Evolutionary conservation across 192 early-diverging fungal species (phyloP).

Genomic region (Funneliformis geosporum): DNA sequence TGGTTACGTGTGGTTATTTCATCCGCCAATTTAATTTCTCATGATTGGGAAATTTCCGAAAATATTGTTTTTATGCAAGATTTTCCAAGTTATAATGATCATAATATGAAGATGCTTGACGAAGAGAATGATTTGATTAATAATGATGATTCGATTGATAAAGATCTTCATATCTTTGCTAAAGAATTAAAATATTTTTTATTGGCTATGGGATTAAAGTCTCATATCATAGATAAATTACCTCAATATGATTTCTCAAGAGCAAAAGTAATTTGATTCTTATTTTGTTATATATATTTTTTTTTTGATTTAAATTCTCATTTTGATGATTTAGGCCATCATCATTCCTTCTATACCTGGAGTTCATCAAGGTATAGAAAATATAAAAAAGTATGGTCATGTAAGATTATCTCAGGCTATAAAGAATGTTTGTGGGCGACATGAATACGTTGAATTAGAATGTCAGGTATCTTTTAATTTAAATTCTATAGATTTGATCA

Average conservation of each 20-base stretch:
- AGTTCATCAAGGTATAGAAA: constrained; percentile 32
- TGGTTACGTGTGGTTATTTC: constrained; percentile 56
- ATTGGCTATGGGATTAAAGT: constrained; percentile 48
- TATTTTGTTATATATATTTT: not conserved
- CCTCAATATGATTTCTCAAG: constrained; percentile 47
- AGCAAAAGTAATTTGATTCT: constrained; percentile 38
- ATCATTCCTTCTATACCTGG: constrained; percentile 57
- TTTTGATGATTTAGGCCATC: constrained; percentile 35
- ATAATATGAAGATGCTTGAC: no score
- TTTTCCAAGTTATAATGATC: constrained; percentile 38
- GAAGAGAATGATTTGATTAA: no score
- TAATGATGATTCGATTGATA: not conserved
- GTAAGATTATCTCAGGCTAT: constrained; percentile 42
- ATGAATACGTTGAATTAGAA: constrained; percentile 35
- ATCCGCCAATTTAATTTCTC: constrained; percentile 33
- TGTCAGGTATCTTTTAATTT: constrained; percentile 42
- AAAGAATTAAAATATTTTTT: constrained; percentile 42
- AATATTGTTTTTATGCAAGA: constrained; percentile 67
- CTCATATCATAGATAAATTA: constrained; percentile 45
- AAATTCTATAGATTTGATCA: no score
- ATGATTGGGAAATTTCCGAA: constrained; percentile 56
- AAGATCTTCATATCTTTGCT: constrained; percentile 42
- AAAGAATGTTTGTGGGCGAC: constrained; percentile 26
- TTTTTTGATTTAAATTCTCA: not conserved
- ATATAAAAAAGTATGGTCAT: constrained; percentile 47